Conservation (phyloP, 257 asterid species). For the Solanum verrucosum region DNA sequence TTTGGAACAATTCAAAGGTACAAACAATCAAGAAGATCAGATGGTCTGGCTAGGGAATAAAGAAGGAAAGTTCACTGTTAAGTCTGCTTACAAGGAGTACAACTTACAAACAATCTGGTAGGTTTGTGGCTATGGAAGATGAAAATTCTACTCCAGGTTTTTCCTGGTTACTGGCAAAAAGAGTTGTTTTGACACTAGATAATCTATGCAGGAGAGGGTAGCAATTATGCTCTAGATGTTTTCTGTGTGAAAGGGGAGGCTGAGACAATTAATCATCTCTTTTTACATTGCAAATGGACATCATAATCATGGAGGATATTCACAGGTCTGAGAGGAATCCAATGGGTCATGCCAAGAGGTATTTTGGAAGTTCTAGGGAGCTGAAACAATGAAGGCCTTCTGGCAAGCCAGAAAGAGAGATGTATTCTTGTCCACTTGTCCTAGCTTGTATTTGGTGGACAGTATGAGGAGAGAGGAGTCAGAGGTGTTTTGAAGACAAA, state of each 20-base stretch:
- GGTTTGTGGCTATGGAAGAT: background rate
- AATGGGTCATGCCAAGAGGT: background rate
- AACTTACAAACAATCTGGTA: background rate
- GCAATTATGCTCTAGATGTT: background rate
- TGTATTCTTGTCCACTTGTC: background rate
- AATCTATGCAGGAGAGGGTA: background rate
- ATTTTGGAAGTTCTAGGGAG: background rate
- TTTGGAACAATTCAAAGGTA: background rate
- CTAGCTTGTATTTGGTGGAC: background rate
- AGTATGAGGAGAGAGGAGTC: background rate
- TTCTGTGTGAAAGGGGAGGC: background rate
- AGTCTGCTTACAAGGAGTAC: background rate
- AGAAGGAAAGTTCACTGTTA: background rate
- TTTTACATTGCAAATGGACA: background rate
- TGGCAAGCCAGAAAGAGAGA: background rate
- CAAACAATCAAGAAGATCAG: background rate
- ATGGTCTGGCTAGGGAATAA: background rate
- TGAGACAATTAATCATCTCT: background rate
- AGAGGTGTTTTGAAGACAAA: background rate
- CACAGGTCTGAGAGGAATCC: background rate
- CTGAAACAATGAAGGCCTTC: background rate
- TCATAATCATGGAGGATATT: background rate
- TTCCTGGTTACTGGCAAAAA: background rate
- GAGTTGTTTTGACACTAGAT: background rate
- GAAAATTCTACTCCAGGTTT: background rate